Percentiles rank a stretch among this genome's conserved stretches.
phyloP scores from a whole-genome alignment of 2,329 filamentous ascomycete species.

The Aureobasidium mangrovei region DNA sequence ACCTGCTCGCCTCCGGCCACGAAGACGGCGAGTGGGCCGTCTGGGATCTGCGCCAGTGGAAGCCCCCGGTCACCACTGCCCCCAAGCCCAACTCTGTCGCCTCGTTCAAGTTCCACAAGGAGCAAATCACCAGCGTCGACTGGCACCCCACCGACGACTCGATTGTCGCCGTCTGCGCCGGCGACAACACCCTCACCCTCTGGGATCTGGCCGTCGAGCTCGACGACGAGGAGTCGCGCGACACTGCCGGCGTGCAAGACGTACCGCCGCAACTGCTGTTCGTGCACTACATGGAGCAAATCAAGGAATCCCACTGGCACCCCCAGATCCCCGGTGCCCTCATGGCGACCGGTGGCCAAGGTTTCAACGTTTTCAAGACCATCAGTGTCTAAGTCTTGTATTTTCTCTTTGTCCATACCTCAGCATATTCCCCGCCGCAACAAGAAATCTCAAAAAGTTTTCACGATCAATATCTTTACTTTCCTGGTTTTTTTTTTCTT shows the following conservation, averaged over 20 bases:
- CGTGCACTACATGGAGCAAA: slow-evolving; percentile 89
- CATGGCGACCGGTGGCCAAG: slow-evolving; percentile 80
- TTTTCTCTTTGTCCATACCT: neutral
- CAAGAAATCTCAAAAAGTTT: neutral
- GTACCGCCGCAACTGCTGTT: slow-evolving; percentile 93
- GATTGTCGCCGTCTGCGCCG: slow-evolving; percentile 84
- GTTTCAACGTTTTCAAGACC: slow-evolving; percentile 49
- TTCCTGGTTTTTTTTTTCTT: no score
- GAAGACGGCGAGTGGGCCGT: slow-evolving; percentile 93
- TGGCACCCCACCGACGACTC: slow-evolving; percentile 98
- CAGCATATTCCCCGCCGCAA: neutral
- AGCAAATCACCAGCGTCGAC: slow-evolving; percentile 91
- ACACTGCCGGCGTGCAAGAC: slow-evolving; percentile 77
- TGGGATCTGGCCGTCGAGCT: slow-evolving; percentile 97
- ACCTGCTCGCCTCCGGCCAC: slow-evolving; percentile 83
- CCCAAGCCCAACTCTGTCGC: slow-evolving; percentile 69
- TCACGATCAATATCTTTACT: neutral
- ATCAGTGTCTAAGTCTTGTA: slow-evolving; percentile 28
- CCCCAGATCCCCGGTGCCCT: slow-evolving; percentile 85
- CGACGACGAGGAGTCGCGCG: slow-evolving; percentile 91
- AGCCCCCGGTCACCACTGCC: slow-evolving; percentile 41
- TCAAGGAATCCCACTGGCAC: slow-evolving; percentile 97
- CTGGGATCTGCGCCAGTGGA: slow-evolving; percentile 96
- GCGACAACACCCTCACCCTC: slow-evolving; percentile 86
- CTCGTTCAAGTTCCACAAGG: slow-evolving; percentile 88